These are phyloP conservation scores for Trichosanthes truncata DNA, from an alignment of 306 rosid genomes.

Conservation along the genomic window DNA sequence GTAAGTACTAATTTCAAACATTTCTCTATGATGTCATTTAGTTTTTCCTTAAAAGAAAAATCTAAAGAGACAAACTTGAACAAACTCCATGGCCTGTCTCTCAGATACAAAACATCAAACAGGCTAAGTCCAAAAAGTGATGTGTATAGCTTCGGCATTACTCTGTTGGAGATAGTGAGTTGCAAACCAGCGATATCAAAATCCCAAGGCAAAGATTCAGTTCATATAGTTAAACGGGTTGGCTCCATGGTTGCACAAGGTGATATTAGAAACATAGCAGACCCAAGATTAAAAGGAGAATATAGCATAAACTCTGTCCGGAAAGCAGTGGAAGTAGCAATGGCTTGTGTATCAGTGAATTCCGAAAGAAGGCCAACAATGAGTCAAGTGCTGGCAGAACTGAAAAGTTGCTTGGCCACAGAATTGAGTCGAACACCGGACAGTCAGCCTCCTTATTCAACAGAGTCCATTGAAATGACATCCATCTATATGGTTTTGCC, in stretches of 20 bases:
- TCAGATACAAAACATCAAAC: slow-evolving; percentile 14
- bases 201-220: background rate
- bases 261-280: slow-evolving; percentile 11
- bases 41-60: background rate
- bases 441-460: background rate
- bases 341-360: slow-evolving; percentile 12
- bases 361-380: slow-evolving; percentile 17
- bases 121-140: slow-evolving; percentile 23
- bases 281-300: slow-evolving; percentile 16
- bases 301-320: slow-evolving; percentile 12
- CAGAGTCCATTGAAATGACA: background rate
- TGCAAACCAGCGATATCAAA: background rate
- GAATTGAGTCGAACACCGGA: background rate
- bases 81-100: background rate
- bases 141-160: slow-evolving; percentile 22
- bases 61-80: background rate
- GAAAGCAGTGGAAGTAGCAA: slow-evolving; percentile 23
- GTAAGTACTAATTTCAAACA: slow-evolving; percentile 7
- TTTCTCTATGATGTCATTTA: background rate
- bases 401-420: slow-evolving; percentile 18
- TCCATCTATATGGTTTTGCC: background rate
- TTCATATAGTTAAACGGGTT: slow-evolving; percentile 17
- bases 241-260: slow-evolving; percentile 6
- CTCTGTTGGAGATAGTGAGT: slow-evolving; percentile 20
- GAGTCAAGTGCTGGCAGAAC: slow-evolving; percentile 14